Base-by-base conservation (phyloP, 495 filamentous ascomycete genomes). In the Patellaria atrata region DNA sequence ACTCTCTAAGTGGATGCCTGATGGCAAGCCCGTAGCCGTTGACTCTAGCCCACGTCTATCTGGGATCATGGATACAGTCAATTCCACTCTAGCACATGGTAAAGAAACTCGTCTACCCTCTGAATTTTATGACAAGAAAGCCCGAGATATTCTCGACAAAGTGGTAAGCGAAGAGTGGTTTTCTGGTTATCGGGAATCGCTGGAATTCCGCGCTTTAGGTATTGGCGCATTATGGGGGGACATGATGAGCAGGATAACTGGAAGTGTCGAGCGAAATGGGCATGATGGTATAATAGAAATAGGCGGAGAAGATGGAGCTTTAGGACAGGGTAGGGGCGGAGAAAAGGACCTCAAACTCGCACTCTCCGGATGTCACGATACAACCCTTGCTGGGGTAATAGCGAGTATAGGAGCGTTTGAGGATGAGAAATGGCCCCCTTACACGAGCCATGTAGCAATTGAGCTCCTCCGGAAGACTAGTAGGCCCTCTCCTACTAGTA, bases 131-230 rank as follows among this genome's bases (percentile, higher is more conserved):
- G 83, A 94, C 47, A 49, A 63, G 20, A 79, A 76, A 53, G 77
- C 60, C 2, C 56, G 69, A 4, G 64, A 60, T 2, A 75, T 84
- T 30, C 69, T 94, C 35, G 79, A 94, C 33, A 66, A 67, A 18
- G 81, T 94, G 30, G 71, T 65, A 26, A 75, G 82, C 1, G 89
- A 97, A 44, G 91, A 97, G 59, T 96, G 89, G 89, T 96, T 78
- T 51, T 58, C 73, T 5, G 89, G 87, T 3, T 97, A 85, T 53
- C 65, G 64, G 24, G 83, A 94, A 57, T 83, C 71, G 36, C 56
- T 49, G 16, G 89, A 97, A 56, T 96, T 89, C 61, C 74, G 89
- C 4, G 68, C 62, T 44, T 61, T 97, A 2, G 89, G 91, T 2
- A 86, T 94, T 38, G 89, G 89, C 26, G 70, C 65, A 11, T 57